Evolutionary conservation across 176 grass and related monocot species (phyloP).

Genomic region (Metroxylon sagu): DNA sequence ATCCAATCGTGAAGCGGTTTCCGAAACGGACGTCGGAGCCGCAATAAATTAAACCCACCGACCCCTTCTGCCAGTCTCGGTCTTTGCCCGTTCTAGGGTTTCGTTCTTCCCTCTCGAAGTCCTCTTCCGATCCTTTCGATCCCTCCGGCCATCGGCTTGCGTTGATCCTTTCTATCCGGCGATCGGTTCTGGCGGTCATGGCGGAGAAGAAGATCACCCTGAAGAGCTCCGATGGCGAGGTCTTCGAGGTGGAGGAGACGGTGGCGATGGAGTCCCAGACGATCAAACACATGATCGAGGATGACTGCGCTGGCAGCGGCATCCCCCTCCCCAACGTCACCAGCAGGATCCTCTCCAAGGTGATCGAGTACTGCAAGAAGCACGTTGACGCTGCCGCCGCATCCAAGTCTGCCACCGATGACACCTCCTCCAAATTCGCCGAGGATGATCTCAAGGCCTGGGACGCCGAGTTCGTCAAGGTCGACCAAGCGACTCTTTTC

Average conservation of each 20-base stretch:
- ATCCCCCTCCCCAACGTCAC: conserved; percentile 52
- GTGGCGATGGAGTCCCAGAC: conserved; percentile 40
- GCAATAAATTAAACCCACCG: no score
- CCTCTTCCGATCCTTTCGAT: no score
- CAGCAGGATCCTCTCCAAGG: conserved; percentile 33
- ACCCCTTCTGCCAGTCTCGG: no score
- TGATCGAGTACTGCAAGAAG: conserved; percentile 55
- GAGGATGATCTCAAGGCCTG: conserved; percentile 29
- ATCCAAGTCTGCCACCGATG: background rate
- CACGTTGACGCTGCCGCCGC: conserved; percentile 20
- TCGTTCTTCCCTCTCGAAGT: no score
- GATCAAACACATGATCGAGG: conserved; percentile 49
- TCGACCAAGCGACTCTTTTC: conserved; percentile 40
- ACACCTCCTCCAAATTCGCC: background rate
- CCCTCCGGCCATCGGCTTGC: background rate
- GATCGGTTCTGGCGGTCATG: conserved; percentile 16
- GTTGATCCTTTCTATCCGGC: background rate
- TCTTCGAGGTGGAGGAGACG: conserved; percentile 31
- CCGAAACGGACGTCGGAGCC: no score
- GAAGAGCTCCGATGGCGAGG: conserved; percentile 29
- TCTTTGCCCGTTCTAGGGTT: no score
- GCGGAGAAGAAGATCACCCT: conserved; percentile 16
- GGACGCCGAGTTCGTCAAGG: conserved; percentile 46
- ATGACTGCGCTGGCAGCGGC: conserved; percentile 27
- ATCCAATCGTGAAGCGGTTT: no score